Conservation (phyloP, 1,284 basidiomycete genomes). For the Papiliotrema terrestris region DNA sequence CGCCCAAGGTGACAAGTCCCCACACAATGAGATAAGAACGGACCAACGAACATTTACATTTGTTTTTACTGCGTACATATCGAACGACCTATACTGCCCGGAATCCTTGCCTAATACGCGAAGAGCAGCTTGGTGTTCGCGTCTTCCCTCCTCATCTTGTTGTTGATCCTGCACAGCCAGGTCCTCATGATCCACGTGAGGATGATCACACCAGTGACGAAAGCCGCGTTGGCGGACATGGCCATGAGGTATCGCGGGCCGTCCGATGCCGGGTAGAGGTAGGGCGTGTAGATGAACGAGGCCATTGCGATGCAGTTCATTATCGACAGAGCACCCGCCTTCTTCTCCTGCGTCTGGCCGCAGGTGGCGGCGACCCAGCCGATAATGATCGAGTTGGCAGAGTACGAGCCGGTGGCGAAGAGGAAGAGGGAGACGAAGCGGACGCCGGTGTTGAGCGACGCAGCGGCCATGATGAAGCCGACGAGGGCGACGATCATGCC, state of each 20-base stretch:
- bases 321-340: conserved; percentile 29
- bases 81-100: too few species aligned
- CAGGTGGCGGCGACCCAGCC: conserved; percentile 36
- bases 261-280: conserved; percentile 25
- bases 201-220: conserved; percentile 9
- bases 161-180: conserved; percentile 6
- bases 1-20: too few species aligned
- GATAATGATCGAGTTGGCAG: conserved; percentile 32
- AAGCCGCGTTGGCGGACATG: conserved; percentile 15
- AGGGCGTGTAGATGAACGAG: conserved; percentile 32
- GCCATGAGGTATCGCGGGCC: conserved; percentile 22
- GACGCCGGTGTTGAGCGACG: conserved; percentile 28
- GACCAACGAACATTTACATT: too few species aligned
- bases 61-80: too few species aligned
- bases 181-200: conserved; percentile 13
- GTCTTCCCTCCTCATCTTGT: conserved; percentile 1
- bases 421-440: conserved; percentile 32
- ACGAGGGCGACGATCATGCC: conserved; percentile 24
- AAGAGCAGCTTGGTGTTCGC: conserved; percentile 9
- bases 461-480: conserved; percentile 30
- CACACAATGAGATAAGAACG: too few species aligned
- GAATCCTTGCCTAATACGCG: conserved; percentile 7
- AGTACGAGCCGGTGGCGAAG: conserved; percentile 31
- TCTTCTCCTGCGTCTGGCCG: conserved; percentile 35
- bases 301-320: conserved; percentile 22